phyloP scores from a whole-genome alignment of 1,284 basidiomycete species.

The Xerocomus nothofagi region DNA sequence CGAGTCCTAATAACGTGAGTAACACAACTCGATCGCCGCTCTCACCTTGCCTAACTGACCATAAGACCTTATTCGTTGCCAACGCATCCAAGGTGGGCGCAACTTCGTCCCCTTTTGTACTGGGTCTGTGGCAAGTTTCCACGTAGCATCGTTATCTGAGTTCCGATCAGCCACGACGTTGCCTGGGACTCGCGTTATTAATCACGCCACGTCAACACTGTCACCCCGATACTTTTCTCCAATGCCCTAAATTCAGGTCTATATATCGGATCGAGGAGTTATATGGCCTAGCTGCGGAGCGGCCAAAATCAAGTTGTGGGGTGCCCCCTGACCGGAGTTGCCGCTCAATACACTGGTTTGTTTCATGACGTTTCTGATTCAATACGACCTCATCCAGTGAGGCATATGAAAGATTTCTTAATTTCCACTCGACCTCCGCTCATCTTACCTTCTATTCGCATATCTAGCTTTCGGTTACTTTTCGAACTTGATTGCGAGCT shows the following conservation, averaged over 20 bases:
- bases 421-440: constrained; percentile 27
- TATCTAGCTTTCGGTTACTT: constrained; percentile 15
- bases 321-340: constrained; percentile 13
- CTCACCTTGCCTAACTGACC: constrained; percentile 8
- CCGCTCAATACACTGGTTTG: constrained; percentile 7
- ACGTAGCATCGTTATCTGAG: constrained; percentile 8
- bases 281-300: constrained; percentile 56
- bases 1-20: constrained; percentile 40
- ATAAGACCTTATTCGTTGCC: constrained; percentile 20
- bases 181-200: constrained; percentile 54
- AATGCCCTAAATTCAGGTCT: constrained; percentile 59
- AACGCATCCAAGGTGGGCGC: constrained; percentile 22
- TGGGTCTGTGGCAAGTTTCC: constrained; percentile 29
- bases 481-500: constrained; percentile 25
- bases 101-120: constrained; percentile 63
- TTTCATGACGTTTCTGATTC: constrained; percentile 17
- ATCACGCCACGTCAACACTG: constrained; percentile 63
- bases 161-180: constrained; percentile 15
- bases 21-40: constrained; percentile 21
- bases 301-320: constrained; percentile 24
- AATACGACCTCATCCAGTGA: constrained; percentile 7
- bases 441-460: constrained; percentile 2
- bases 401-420: constrained; percentile 13
- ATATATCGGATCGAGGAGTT: constrained; percentile 53
- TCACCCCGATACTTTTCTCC: constrained; percentile 57